Percentiles rank a stretch among this genome's conserved stretches.
Conservation (phyloP, 345 rosid species). For the Gossypium raimondii region DNA sequence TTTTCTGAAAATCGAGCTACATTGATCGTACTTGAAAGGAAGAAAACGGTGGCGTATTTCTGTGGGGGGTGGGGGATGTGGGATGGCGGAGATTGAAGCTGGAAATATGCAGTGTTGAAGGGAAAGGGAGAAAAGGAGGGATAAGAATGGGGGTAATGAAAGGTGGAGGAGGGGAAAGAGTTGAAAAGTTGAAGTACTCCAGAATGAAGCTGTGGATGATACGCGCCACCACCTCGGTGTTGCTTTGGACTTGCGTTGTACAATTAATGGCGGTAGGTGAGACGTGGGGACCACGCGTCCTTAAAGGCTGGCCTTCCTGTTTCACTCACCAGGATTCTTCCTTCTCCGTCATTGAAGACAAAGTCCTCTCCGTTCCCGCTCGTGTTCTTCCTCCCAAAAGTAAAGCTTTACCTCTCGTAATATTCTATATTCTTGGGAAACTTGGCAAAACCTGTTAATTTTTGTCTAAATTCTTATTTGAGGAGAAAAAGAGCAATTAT, state of each 20-base stretch:
- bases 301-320: constrained; percentile 91
- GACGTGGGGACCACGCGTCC: constrained; percentile 80
- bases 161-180: constrained; percentile 26
- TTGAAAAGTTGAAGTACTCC: constrained; percentile 57
- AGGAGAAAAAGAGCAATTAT: neutral
- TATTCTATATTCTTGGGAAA: neutral
- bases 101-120: constrained; percentile 47
- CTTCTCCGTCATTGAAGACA: constrained; percentile 35
- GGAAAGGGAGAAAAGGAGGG: constrained; percentile 32
- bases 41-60: neutral
- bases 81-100: neutral
- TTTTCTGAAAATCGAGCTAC: constrained; percentile 17
- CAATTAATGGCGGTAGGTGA: constrained; percentile 88
- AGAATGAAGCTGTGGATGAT: constrained; percentile 84
- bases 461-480: neutral
- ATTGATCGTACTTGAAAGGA: constrained; percentile 24
- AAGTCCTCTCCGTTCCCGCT: constrained; percentile 39
- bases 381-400: constrained; percentile 72
- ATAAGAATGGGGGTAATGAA: constrained; percentile 43
- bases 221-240: constrained; percentile 77
- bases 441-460: neutral
- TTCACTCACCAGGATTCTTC: constrained; percentile 40
- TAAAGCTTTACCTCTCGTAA: constrained; percentile 26
- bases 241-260: constrained; percentile 93
- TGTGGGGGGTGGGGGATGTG: neutral